Evolutionary conservation across 192 early-diverging fungal genomes (phyloP), one percentile per base, ranked within the genome.

Genomic region (Irineochytrium annulatum): DNA sequence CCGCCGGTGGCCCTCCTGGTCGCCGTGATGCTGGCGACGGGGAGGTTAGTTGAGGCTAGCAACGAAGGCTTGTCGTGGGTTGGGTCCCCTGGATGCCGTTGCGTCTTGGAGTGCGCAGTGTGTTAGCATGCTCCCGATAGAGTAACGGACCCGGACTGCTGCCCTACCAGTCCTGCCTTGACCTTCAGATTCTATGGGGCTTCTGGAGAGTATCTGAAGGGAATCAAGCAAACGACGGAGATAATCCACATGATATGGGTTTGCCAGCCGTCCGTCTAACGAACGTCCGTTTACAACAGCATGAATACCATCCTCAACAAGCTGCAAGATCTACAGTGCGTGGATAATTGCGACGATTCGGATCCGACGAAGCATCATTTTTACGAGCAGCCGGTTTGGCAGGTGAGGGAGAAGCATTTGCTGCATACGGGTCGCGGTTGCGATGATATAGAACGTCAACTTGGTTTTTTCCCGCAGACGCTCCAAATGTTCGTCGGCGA

Each of bases 371-470:
- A 87, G 19, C 76, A 78, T 39, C 67, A 85, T 44, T 78, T 86
- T 44, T 98, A 92, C 82, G 94, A 98, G 70, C 95, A 98, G 74
- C 95, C 95, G 14, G 77, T 95, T n/a, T 93, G 89, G 89, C 94
- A 96, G 81, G 72, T 74, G 17, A 8, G 14, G 26, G 17, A 31
- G 34, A 8, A 8, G 8, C 11, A 8, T 41, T 41, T 41, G 13
- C 6, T 49, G 17, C 46, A 14, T 49, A 14, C 5, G 26, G 8
- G 37, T 41, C 37, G n/a, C 37, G 37, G 37, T 41, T 13, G 17
- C 26, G 11, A 49, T 49, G 46, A 17, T 26, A n/a, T n/a, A n/a
- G n/a, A n/a, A n/a, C n/a, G n/a, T n/a, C n/a, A n/a, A n/a, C n/a
- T n/a, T n/a, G n/a, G n/a, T n/a, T n/a, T n/a, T 28, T 16, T 17